These are phyloP conservation scores for Raffaelea albimanens DNA, from an alignment of 2,329 filamentous ascomycete genomes.

Conservation along the genomic window DNA sequence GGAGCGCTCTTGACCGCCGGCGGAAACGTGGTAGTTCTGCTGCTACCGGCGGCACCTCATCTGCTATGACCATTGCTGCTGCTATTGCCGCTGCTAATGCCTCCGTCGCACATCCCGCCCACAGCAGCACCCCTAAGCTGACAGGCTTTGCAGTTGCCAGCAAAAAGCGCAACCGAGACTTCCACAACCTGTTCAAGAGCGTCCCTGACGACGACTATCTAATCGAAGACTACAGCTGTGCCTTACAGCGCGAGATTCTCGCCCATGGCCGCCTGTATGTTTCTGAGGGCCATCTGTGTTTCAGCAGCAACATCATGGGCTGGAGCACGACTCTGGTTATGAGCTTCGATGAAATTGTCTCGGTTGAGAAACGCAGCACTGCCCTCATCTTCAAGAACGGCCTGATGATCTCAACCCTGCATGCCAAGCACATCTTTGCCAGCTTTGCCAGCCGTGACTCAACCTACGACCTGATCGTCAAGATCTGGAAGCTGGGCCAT, in stretches of 20 bases:
- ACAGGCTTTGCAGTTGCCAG: slow-evolving; percentile 95
- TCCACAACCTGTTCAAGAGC: slow-evolving; percentile 87
- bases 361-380: slow-evolving; percentile 93
- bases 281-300: slow-evolving; percentile 94
- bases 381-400: slow-evolving; percentile 95
- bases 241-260: slow-evolving; percentile 88
- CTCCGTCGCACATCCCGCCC: slow-evolving; percentile 56
- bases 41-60: slow-evolving; percentile 44
- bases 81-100: slow-evolving; percentile 61
- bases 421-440: slow-evolving; percentile 91
- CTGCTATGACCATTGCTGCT: slow-evolving; percentile 62
- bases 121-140: slow-evolving; percentile 58
- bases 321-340: slow-evolving; percentile 98
- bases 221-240: slow-evolving; percentile 97
- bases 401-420: slow-evolving; percentile 89
- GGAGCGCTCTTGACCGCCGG: slow-evolving; percentile 48
- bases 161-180: slow-evolving; percentile 92
- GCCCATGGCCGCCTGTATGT: slow-evolving; percentile 91
- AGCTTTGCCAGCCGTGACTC: slow-evolving; percentile 91
- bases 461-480: slow-evolving; percentile 93
- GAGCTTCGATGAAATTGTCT: slow-evolving; percentile 95
- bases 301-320: slow-evolving; percentile 96
- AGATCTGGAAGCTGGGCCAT: slow-evolving; percentile 97
- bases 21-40: slow-evolving; percentile 78
- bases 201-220: slow-evolving; percentile 97